phyloP scores from a whole-genome alignment of 202 grass and related monocot genomes.

The Panicum hallii region DNA sequence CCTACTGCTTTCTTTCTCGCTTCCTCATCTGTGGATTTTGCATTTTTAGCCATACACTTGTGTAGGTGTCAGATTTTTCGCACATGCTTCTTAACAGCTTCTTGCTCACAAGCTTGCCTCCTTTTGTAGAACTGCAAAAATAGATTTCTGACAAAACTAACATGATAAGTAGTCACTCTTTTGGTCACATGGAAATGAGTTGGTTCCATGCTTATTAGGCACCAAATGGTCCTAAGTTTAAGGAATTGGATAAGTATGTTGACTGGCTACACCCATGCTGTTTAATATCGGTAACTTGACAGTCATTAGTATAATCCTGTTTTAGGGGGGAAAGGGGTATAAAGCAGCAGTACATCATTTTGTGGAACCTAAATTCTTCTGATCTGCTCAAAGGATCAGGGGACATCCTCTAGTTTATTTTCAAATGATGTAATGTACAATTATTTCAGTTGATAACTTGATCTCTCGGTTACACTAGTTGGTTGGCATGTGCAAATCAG shows the following conservation, averaged over 20 bases:
- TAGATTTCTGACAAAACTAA: neutral
- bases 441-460: neutral
- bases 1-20: conserved; percentile 9
- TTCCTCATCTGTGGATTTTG: conserved; percentile 16
- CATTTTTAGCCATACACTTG: conserved; percentile 13
- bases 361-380: conserved; percentile 12
- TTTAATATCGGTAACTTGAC: neutral
- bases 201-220: neutral
- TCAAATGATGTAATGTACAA: neutral
- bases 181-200: conserved; percentile 2
- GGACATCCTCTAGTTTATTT: neutral
- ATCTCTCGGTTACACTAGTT: neutral
- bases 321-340: neutral
- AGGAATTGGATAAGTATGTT: neutral
- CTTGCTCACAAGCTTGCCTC: conserved; percentile 18
- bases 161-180: neutral
- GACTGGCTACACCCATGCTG: conserved; percentile 7
- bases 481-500: neutral
- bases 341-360: neutral
- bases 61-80: conserved; percentile 30
- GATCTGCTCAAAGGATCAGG: neutral
- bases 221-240: neutral
- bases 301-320: neutral
- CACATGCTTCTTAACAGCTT: conserved; percentile 41
- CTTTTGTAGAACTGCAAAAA: neutral